Percentiles rank a stretch among this genome's conserved stretches.
phyloP scores from a whole-genome alignment of 441 rosid species.

The Melastoma candidum region DNA sequence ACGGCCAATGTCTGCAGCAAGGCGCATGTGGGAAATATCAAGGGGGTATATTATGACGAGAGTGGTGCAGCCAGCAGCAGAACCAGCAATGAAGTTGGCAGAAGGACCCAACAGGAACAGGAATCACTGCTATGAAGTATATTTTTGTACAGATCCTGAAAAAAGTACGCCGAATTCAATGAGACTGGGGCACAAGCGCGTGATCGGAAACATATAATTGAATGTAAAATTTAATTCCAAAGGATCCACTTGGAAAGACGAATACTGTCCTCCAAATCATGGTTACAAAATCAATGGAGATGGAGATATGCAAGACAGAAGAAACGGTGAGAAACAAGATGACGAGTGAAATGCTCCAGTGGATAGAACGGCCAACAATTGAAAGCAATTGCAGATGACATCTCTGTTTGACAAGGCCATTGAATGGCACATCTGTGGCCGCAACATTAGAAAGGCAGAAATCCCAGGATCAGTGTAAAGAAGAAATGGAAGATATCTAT shows the following conservation, averaged over 20 bases:
- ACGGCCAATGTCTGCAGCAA: slow-evolving; percentile 88
- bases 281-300: too few relatives aligned
- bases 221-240: not conserved
- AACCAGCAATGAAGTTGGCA: slow-evolving; percentile 83
- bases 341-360: too few relatives aligned
- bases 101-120: slow-evolving; percentile 45
- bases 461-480: too few relatives aligned
- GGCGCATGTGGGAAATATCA: slow-evolving; percentile 90
- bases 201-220: not conserved
- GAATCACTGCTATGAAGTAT: slow-evolving; percentile 45
- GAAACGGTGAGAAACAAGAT: too few relatives aligned
- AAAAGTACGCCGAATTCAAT: not conserved
- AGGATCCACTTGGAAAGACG: not conserved
- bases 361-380: too few relatives aligned
- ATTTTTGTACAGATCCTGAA: slow-evolving; percentile 71
- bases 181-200: not conserved
- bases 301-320: too few relatives aligned
- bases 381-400: too few relatives aligned
- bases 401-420: too few relatives aligned
- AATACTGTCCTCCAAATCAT: too few relatives aligned
- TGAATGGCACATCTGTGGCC: too few relatives aligned
- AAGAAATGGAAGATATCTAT: too few relatives aligned
- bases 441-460: too few relatives aligned
- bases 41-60: slow-evolving; percentile 83
- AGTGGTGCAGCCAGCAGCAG: slow-evolving; percentile 87